Percentiles rank a stretch among this genome's conserved stretches.
Conservation (phyloP, 2,329 filamentous ascomycete genomes). For the Cadophora gregata region DNA sequence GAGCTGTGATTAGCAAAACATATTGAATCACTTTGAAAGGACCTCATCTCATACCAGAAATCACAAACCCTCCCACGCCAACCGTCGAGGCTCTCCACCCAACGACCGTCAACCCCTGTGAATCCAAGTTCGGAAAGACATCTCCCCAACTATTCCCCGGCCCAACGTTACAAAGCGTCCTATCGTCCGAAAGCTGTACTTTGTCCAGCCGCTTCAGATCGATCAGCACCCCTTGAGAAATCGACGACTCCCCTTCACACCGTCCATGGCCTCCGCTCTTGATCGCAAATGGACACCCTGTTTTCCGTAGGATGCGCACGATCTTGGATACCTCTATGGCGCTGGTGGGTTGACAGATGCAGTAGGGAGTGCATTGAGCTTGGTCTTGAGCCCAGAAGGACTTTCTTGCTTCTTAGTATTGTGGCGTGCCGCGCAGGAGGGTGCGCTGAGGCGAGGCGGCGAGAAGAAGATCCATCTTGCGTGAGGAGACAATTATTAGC, state of each 20-base stretch:
- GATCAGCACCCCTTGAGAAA: conserved; percentile 56
- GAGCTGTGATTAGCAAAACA: conserved; percentile 1
- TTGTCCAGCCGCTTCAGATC: conserved; percentile 47
- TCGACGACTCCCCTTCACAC: conserved; percentile 55
- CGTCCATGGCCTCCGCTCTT: conserved; percentile 35
- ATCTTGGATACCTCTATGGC: too few species aligned
- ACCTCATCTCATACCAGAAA: too few species aligned
- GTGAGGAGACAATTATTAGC: too few species aligned
- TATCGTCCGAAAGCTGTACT: conserved; percentile 39
- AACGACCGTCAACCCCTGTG: conserved; percentile 42
- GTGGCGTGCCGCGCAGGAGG: too few species aligned
- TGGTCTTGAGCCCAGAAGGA: too few species aligned
- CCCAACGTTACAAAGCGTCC: conserved; percentile 43
- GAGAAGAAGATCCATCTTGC: too few species aligned
- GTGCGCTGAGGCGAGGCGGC: too few species aligned
- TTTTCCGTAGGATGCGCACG: too few species aligned
- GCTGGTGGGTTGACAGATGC: too few species aligned
- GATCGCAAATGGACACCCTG: conserved; percentile 35
- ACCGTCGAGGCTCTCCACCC: conserved; percentile 46
- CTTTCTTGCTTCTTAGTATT: too few species aligned
- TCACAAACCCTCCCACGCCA: conserved; percentile 33
- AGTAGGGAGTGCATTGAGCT: too few species aligned
- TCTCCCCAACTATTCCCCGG: conserved; percentile 47
- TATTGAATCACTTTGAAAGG: too few species aligned
- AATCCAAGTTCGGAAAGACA: conserved; percentile 47